Evolutionary conservation across 139 green algal species (phyloP).

Genomic region (Tetratostichococcus sp.): DNA sequence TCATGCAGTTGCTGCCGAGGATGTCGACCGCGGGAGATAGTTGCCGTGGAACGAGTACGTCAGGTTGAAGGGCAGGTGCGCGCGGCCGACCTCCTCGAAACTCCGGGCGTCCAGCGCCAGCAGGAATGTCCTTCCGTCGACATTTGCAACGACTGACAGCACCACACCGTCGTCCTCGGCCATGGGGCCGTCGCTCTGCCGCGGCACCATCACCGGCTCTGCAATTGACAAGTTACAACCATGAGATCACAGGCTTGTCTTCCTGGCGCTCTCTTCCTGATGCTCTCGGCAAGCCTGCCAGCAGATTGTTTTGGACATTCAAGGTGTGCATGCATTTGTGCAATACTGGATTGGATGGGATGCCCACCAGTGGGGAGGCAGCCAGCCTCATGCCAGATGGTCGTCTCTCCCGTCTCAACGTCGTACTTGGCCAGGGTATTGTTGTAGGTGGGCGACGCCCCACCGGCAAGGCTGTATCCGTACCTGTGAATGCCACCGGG

Average conservation of each 20-base stretch:
- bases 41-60: slow-evolving; percentile 70
- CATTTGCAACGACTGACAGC: slow-evolving; percentile 34
- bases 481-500: slow-evolving; percentile 36
- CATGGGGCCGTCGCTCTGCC: slow-evolving; percentile 15
- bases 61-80: slow-evolving; percentile 49
- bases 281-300: too few species aligned
- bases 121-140: slow-evolving; percentile 49
- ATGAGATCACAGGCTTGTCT: too few species aligned
- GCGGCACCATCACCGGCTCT: slow-evolving; percentile 64
- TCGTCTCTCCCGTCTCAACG: slow-evolving; percentile 21
- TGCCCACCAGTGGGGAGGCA: slow-evolving; percentile 24
- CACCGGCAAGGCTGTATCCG: slow-evolving; percentile 45
- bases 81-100: slow-evolving; percentile 54
- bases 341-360: too few species aligned
- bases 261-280: too few species aligned
- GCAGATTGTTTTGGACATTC: too few species aligned
- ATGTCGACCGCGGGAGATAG: slow-evolving; percentile 44
- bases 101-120: slow-evolving; percentile 61
- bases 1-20: too few species aligned
- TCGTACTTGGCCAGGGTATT: slow-evolving; percentile 73
- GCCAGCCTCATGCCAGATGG: slow-evolving; percentile 60
- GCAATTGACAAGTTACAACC: background rate
- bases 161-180: slow-evolving; percentile 78
- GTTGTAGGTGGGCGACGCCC: slow-evolving; percentile 56
- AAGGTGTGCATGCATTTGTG: too few species aligned